A percentile compares a stretch with the other conserved stretches of the same genome.
These are phyloP conservation scores for Boletellus deceptivus DNA, from an alignment of 1,284 basidiomycete species.

Conservation along the genomic window DNA sequence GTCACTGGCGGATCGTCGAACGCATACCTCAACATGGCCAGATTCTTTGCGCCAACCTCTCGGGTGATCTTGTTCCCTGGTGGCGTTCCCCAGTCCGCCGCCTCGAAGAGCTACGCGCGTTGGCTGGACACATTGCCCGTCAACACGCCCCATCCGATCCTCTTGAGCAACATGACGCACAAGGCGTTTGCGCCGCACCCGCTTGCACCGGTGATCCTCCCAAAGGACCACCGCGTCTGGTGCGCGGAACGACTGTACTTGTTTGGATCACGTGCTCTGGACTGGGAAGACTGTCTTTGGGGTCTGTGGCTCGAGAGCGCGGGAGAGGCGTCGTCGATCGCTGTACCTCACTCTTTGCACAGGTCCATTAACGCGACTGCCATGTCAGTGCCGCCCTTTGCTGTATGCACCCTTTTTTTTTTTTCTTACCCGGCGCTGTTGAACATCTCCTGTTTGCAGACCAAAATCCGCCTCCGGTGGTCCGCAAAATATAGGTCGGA, in stretches of 20 bases:
- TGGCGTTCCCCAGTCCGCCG: slow-evolving; percentile 14
- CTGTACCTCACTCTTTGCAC: slow-evolving; percentile 25
- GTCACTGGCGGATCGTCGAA: slow-evolving; percentile 45
- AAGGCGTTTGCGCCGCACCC: slow-evolving; percentile 34
- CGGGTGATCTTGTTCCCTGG: slow-evolving; percentile 54
- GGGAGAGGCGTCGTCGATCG: slow-evolving; percentile 38
- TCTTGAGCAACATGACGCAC: slow-evolving; percentile 25
- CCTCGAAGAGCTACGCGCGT: slow-evolving; percentile 1
- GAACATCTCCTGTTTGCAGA: slow-evolving; percentile 25
- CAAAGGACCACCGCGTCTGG: slow-evolving; percentile 53
- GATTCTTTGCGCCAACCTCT: slow-evolving; percentile 53
- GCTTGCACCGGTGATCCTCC: slow-evolving; percentile 48
- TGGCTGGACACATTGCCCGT: slow-evolving; percentile 22
- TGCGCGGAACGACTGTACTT: slow-evolving; percentile 60
- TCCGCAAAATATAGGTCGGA: slow-evolving; percentile 50
- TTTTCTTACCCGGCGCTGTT: not conserved
- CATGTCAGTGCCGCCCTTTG: slow-evolving; percentile 18
- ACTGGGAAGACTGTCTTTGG: slow-evolving; percentile 73
- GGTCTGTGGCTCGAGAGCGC: slow-evolving; percentile 57
- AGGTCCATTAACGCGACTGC: slow-evolving; percentile 7
- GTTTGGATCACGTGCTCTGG: slow-evolving; percentile 42
- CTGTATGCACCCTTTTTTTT: slow-evolving; percentile 4
- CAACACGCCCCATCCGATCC: slow-evolving; percentile 31
- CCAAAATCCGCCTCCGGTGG: slow-evolving; percentile 42
- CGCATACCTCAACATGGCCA: slow-evolving; percentile 59